phyloP scores from a whole-genome alignment of 2,329 filamentous ascomycete genomes.

The Periglandula ipomoeae region DNA sequence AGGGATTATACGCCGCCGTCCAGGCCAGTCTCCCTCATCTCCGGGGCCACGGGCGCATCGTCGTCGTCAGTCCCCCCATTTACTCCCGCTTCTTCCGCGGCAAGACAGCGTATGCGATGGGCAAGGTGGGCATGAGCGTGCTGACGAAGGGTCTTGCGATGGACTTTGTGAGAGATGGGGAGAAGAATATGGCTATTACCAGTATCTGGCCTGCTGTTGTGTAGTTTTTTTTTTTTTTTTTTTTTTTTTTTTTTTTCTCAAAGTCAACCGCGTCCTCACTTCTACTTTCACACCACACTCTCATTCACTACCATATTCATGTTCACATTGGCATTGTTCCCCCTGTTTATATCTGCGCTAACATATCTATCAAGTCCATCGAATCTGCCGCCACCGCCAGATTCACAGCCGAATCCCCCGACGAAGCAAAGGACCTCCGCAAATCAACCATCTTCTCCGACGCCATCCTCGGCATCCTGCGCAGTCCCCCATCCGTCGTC shows the following conservation, averaged over 20 bases:
- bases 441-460: constrained; percentile 70
- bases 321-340: no score
- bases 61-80: constrained; percentile 77
- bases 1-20: constrained; percentile 65
- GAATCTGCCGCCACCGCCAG: constrained; percentile 64
- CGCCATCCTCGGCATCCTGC: constrained; percentile 64
- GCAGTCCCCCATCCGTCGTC: constrained; percentile 47
- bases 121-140: constrained; percentile 75
- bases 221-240: background rate
- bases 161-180: constrained; percentile 56
- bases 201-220: constrained; percentile 76
- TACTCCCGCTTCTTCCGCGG: constrained; percentile 79
- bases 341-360: no score
- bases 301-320: no score
- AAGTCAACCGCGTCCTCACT: no score
- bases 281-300: no score
- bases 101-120: constrained; percentile 75
- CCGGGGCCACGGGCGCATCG: constrained; percentile 48
- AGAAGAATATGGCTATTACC: constrained; percentile 63
- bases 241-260: background rate
- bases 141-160: constrained; percentile 73
- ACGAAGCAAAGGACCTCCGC: constrained; percentile 49
- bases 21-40: constrained; percentile 63
- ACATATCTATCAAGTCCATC: no score
- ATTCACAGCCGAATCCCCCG: constrained; percentile 34